These are phyloP conservation scores for Aspergillus incahuasiensis DNA, from an alignment of 495 filamentous ascomycete species.

Conservation along the genomic window DNA sequence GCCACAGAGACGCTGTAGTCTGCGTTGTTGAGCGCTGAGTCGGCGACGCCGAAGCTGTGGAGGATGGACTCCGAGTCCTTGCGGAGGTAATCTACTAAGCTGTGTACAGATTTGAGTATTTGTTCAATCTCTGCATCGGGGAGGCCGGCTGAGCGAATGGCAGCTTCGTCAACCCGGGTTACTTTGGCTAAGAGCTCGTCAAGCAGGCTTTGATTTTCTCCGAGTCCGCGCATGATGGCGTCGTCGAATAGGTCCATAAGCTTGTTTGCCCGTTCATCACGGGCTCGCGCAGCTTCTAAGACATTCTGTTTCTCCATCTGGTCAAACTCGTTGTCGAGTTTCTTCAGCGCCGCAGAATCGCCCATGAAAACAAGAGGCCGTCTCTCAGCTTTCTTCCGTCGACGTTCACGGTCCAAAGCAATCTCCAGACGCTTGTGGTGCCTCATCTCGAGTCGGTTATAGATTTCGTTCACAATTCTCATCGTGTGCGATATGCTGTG, in stretches of 20 bases:
- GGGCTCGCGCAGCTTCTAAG: conserved; percentile 46
- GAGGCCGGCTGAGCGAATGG: conserved; percentile 29
- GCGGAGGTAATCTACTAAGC: conserved; percentile 38
- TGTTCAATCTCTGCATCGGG: conserved; percentile 42
- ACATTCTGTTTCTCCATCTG: conserved; percentile 49
- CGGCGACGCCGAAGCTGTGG: conserved; percentile 43
- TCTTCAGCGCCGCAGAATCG: conserved; percentile 42
- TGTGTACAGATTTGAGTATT: conserved; percentile 40
- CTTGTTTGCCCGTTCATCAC: conserved; percentile 46
- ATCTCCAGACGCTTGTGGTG: conserved; percentile 50
- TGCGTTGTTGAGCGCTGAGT: conserved; percentile 47
- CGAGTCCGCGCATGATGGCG: conserved; percentile 48
- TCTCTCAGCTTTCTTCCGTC: conserved; percentile 48
- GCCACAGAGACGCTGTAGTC: conserved; percentile 52
- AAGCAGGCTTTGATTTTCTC: conserved; percentile 48
- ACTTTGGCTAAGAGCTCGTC: conserved; percentile 43
- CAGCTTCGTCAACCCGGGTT: conserved; percentile 30
- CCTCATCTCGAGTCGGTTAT: conserved; percentile 44
- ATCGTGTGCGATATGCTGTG: conserved; percentile 40
- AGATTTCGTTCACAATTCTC: conserved; percentile 43
- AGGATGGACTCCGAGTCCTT: conserved; percentile 48
- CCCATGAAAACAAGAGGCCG: conserved; percentile 49
- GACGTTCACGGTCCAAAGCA: conserved; percentile 48
- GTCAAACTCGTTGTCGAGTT: conserved; percentile 50
- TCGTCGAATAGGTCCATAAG: conserved; percentile 53